phyloP scores from a whole-genome alignment of 2,329 filamentous ascomycete genomes.

The Aspergillaceae sp. region DNA sequence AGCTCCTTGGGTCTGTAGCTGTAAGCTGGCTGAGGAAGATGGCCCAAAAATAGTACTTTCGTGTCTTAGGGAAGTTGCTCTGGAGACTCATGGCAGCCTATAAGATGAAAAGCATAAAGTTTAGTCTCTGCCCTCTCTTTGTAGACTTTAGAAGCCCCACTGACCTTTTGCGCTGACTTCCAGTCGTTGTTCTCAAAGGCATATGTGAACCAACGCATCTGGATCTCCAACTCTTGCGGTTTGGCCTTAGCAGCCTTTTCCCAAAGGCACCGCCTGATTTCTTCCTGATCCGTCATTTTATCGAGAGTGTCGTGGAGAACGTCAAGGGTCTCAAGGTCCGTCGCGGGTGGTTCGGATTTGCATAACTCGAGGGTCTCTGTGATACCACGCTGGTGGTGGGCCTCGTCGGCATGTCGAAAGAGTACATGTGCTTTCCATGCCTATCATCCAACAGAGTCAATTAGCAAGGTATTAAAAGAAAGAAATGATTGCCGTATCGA shows the following conservation, averaged over 20 bases:
- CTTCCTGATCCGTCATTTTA: constrained; percentile 25
- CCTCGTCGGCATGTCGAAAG: constrained; percentile 32
- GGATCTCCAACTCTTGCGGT: constrained; percentile 36
- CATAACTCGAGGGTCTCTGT: constrained; percentile 36
- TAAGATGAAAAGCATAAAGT: background rate
- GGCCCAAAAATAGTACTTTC: constrained; percentile 43
- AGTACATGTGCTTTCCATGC: constrained; percentile 38
- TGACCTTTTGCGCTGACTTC: constrained; percentile 43
- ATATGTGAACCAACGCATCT: constrained; percentile 38
- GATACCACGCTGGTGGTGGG: constrained; percentile 35
- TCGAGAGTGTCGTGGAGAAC: constrained; percentile 35
- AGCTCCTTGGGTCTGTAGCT: constrained; percentile 25
- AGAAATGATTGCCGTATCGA: no score
- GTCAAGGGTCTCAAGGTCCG: constrained; percentile 38
- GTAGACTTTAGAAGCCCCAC: constrained; percentile 6
- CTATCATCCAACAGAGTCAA: constrained; percentile 13
- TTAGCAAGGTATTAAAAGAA: background rate
- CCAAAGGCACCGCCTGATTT: constrained; percentile 34
- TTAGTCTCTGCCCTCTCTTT: no score
- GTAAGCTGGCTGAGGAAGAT: constrained; percentile 40
- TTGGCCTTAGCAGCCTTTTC: constrained; percentile 39
- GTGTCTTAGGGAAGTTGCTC: constrained; percentile 40
- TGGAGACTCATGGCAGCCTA: constrained; percentile 44
- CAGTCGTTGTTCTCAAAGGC: constrained; percentile 36
- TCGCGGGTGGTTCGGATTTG: constrained; percentile 33